Percentiles rank a stretch among this genome's conserved stretches.
phyloP scores from a whole-genome alignment of 169 alveolate genomes.

The Eimeria necatrix region DNA sequence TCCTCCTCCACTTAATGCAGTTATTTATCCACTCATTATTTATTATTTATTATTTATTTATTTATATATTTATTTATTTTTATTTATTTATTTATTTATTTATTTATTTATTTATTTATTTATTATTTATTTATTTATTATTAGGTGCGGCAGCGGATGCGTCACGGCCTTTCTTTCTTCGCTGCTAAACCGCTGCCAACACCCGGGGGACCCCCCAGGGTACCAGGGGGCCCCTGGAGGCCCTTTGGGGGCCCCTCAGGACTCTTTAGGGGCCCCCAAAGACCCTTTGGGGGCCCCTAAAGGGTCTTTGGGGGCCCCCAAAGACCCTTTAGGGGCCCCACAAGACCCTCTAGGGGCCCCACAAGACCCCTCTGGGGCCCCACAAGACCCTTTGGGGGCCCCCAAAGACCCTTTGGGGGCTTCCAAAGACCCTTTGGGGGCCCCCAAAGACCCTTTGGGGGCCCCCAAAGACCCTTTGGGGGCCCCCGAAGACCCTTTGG shows the following conservation, averaged over 20 bases:
- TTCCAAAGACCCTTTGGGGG: no score
- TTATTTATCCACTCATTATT: no score
- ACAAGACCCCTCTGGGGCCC: no score
- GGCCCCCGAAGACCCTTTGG: no score
- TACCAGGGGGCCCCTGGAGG: not conserved
- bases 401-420: no score
- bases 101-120: not conserved
- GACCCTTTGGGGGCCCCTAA: not conserved
- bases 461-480: no score
- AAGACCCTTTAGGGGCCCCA: no score
- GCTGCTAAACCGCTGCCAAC: not conserved
- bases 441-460: no score
- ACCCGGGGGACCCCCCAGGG: not conserved
- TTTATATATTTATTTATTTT: not conserved
- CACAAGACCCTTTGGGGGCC: no score
- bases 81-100: not conserved
- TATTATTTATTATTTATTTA: not conserved
- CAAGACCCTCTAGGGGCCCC: no score
- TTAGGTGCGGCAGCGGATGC: constrained; percentile 54
- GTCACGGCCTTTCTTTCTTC: not conserved
- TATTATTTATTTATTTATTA: not conserved
- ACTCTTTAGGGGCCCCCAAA: not conserved
- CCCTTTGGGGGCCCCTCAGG: not conserved
- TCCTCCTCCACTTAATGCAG: no score
- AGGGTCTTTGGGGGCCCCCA: no score